A percentile compares a stretch with the other conserved stretches of the same genome.
These are phyloP conservation scores for Hansenula lynferdii DNA, from an alignment of 1,139 yeast species.

Conservation along the genomic window DNA sequence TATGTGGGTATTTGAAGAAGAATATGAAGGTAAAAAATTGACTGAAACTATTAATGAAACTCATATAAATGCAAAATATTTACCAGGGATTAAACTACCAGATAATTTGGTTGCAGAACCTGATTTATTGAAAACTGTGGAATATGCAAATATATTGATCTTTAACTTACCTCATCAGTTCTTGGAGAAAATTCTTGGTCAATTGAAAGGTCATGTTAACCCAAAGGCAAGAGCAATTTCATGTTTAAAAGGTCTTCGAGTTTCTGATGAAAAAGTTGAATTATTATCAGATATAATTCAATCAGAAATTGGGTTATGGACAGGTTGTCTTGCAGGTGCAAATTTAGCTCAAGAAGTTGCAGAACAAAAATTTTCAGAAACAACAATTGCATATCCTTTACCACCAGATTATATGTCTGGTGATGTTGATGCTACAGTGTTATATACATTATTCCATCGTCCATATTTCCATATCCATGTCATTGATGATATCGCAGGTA, in stretches of 20 bases:
- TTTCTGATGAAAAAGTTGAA: conserved; percentile 61
- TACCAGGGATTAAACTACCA: conserved; percentile 80
- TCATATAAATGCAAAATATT: conserved; percentile 87
- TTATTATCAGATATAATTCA: conserved; percentile 72
- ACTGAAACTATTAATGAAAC: conserved; percentile 82
- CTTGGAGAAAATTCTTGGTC: conserved; percentile 64
- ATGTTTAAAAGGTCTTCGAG: conserved; percentile 90
- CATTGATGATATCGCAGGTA: conserved; percentile 87
- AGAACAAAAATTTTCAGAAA: conserved; percentile 87
- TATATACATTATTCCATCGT: conserved; percentile 84
- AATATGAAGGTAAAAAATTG: conserved; percentile 61
- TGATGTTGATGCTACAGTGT: conserved; percentile 60
- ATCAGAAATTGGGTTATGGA: conserved; percentile 72
- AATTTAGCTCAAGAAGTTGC: conserved; percentile 96
- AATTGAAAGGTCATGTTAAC: conserved; percentile 69
- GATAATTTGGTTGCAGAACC: conserved; percentile 81
- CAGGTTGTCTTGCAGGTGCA: conserved; percentile 95
- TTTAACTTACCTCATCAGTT: conserved; percentile 97
- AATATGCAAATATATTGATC: conserved; percentile 75
- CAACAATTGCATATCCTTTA: conserved; percentile 81
- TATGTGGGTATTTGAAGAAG: conserved; percentile 96
- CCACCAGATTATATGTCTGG: conserved; percentile 66
- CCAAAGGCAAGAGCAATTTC: conserved; percentile 79
- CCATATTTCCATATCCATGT: conserved; percentile 94
- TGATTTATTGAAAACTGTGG: conserved; percentile 64